Conservation (phyloP, 257 asterid species). For the Nicotiana tomentosiformis region DNA sequence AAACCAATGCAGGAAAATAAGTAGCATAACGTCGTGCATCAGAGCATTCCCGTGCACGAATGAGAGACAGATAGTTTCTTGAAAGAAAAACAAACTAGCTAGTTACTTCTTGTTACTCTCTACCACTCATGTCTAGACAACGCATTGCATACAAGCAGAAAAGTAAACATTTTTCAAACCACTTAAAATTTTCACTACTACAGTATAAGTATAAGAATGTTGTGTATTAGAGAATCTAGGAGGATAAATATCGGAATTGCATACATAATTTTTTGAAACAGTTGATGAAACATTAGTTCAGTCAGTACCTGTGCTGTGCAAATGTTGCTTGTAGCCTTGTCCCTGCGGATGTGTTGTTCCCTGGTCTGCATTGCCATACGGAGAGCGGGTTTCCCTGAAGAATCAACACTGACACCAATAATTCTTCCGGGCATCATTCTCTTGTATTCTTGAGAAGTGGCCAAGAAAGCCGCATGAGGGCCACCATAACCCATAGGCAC, state of each 20-base stretch:
- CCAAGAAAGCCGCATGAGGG: slow-evolving; percentile 98
- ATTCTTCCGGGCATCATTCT: slow-evolving; percentile 99
- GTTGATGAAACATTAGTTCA: background rate
- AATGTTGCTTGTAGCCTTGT: slow-evolving; percentile 97
- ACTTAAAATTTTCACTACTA: background rate
- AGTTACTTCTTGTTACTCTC: background rate
- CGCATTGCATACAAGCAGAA: background rate
- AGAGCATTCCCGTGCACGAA: background rate
- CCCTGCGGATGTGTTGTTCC: slow-evolving; percentile 98
- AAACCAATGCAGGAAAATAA: background rate
- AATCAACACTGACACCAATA: slow-evolving; percentile 93
- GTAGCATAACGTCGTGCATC: background rate
- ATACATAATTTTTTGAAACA: background rate
- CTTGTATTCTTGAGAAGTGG: slow-evolving; percentile 97
- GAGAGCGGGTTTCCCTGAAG: slow-evolving; percentile 86
- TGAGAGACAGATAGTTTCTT: background rate
- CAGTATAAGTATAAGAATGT: background rate
- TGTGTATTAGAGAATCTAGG: background rate
- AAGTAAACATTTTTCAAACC: slow-evolving; percentile 1
- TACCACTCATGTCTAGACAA: background rate
- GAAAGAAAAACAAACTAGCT: background rate
- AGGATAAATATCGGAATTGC: background rate
- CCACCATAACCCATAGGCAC: slow-evolving; percentile 99
- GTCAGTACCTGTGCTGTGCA: slow-evolving; percentile 90
- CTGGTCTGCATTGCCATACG: slow-evolving; percentile 99